These are phyloP conservation scores for Fusarium torreyae DNA, from an alignment of 2,329 filamentous ascomycete species.

Conservation along the genomic window DNA sequence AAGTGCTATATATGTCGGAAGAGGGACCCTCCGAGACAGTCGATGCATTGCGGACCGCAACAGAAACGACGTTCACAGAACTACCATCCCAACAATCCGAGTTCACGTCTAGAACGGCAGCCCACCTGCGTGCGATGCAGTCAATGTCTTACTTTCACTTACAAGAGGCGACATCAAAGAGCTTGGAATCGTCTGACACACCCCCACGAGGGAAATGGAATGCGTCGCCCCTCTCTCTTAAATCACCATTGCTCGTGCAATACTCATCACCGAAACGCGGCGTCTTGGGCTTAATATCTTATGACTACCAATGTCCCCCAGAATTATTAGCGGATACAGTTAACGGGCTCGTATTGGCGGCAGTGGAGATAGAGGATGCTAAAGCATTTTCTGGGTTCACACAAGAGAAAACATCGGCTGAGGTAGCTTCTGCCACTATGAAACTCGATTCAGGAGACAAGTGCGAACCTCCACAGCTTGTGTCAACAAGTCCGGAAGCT, in stretches of 20 bases:
- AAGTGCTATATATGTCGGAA: slow-evolving; percentile 78
- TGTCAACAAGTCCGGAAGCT: slow-evolving; percentile 59
- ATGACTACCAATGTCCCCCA: slow-evolving; percentile 74
- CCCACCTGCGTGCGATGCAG: slow-evolving; percentile 80
- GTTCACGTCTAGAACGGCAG: slow-evolving; percentile 70
- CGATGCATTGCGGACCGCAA: slow-evolving; percentile 64
- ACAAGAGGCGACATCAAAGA: slow-evolving; percentile 40
- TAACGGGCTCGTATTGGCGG: slow-evolving; percentile 78
- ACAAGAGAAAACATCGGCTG: background rate
- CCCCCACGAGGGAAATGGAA: slow-evolving; percentile 62
- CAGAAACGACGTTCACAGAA: slow-evolving; percentile 61
- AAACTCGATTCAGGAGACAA: slow-evolving; percentile 22
- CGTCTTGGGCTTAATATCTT: slow-evolving; percentile 76
- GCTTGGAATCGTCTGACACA: slow-evolving; percentile 14
- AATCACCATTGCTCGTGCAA: slow-evolving; percentile 73
- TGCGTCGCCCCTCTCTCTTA: slow-evolving; percentile 67
- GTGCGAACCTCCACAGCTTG: background rate
- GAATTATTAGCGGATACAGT: slow-evolving; percentile 75
- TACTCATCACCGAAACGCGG: slow-evolving; percentile 68
- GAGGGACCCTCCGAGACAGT: slow-evolving; percentile 73
- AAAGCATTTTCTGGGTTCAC: slow-evolving; percentile 62
- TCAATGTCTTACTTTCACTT: slow-evolving; percentile 84
- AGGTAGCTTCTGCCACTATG: slow-evolving; percentile 35
- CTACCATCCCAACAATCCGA: slow-evolving; percentile 74
- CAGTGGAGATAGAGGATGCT: slow-evolving; percentile 72